Base-by-base conservation (phyloP, 345 rosid species). In the Lepidium didymum region DNA sequence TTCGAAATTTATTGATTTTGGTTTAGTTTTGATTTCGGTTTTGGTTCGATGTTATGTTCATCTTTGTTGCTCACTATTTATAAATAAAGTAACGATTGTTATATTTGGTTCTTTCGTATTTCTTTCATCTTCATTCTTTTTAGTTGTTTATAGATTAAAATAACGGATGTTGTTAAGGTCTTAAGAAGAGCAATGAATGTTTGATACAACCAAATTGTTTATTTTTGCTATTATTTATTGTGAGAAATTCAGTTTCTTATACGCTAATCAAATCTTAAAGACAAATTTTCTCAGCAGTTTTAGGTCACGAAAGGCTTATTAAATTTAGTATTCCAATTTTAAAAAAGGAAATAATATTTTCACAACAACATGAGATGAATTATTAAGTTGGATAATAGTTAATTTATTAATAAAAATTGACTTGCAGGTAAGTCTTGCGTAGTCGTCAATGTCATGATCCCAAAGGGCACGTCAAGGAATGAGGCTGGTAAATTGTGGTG, bases 161-260 rank as follows among this genome's bases (percentile, higher is more conserved):
- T 64, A 56, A 46, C 0, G 38, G 51, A 72, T 64, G 34, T 65
- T 57, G 60, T 72, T 41, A 52, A 54, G 45, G 44, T 33, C 2
- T 35, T 18, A 2, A 56, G 42, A 61, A 59, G 34, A 72, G 44
- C 53, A 50, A 40, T 27, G 14, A 21, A n/a, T 29, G 11, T 27
- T 27, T 33, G n/a, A 44, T 58, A 40, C 61, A 65, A 73, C 67
- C 64, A 40, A 23, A 57, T 57, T 49, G 38, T 56, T 19, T 65
- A 58, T 40, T 23, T 42, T 4, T 7, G 11, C 2, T 64, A 56
- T 57, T 56, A 10, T 64, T 41, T 45, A 46, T 64, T n/a, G 7
- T 36, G 50, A 27, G 35, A 13, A 45, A 6, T 27, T 38, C 3
- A n/a, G 53, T 73, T 73, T 49, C 65, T 64, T 38, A 21, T 19